Percentiles rank a stretch among this genome's conserved stretches.
Conservation (phyloP, 2,329 filamentous ascomycete genomes). For the Acarospora socialis region DNA sequence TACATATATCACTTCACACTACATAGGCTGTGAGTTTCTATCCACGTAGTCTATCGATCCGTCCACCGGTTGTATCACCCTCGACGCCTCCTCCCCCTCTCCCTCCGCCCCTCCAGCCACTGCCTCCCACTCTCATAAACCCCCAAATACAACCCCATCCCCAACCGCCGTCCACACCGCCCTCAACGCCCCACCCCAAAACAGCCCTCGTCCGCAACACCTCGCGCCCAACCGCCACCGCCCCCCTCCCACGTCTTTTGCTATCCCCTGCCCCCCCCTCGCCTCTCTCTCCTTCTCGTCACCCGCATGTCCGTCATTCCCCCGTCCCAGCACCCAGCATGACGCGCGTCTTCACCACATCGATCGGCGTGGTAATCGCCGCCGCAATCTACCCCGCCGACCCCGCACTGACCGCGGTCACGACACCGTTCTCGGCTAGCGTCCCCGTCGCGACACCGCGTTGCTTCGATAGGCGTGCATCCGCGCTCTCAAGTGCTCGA, state of each 20-base stretch:
- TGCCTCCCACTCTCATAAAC: conserved; percentile 69
- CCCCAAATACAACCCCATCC: conserved; percentile 71
- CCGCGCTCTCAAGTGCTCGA: conserved; percentile 51
- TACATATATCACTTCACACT: too few species aligned
- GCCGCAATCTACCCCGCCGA: conserved; percentile 61
- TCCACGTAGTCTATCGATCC: too few species aligned
- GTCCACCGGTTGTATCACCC: too few species aligned
- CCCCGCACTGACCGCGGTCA: conserved; percentile 63
- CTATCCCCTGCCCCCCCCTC: conserved; percentile 13
- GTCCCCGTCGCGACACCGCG: conserved; percentile 23
- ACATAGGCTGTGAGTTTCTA: too few species aligned
- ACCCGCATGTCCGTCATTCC: conserved; percentile 7
- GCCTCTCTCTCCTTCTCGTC: conserved; percentile 10
- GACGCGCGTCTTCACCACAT: conserved; percentile 79
- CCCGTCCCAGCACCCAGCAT: conserved; percentile 53
- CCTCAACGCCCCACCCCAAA: conserved; percentile 60
- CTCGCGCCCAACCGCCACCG: conserved; percentile 47
- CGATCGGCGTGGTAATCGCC: conserved; percentile 72
- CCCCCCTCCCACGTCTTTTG: conserved; percentile 23
- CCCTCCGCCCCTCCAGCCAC: conserved; percentile 39
- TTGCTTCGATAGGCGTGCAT: conserved; percentile 24
- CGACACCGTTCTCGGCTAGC: conserved; percentile 50
- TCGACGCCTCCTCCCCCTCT: conserved; percentile 8
- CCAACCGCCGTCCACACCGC: conserved; percentile 68
- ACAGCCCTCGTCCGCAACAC: conserved; percentile 57